Percentiles rank a stretch among this genome's conserved stretches.
phyloP scores from a whole-genome alignment of 352 stramenopile genomes.

The Aphanomyces astaci region DNA sequence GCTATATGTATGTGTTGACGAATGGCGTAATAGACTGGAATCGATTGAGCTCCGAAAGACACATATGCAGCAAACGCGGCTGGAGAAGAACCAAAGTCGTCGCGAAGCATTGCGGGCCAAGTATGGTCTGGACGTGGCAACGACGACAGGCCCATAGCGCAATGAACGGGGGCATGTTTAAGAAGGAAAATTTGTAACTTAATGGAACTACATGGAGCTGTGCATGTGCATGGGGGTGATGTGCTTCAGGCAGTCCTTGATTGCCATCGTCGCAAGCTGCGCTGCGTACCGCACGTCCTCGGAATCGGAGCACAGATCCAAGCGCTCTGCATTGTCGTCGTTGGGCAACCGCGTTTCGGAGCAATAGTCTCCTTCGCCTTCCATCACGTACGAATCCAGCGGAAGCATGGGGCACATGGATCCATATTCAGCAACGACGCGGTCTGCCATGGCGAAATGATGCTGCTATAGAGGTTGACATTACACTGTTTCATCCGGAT shows the following conservation, averaged over 20 bases:
- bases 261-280: neutral
- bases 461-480: neutral
- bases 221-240: neutral
- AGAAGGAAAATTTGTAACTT: neutral
- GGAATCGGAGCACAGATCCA: conserved; percentile 19
- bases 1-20: neutral
- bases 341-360: neutral
- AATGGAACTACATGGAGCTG: conserved; percentile 15
- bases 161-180: neutral
- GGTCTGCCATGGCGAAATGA: neutral
- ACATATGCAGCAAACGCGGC: conserved; percentile 18
- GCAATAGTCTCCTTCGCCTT: conserved; percentile 5
- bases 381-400: neutral
- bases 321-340: conserved; percentile 9
- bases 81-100: conserved; percentile 16
- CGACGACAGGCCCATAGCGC: neutral
- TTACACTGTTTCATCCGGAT: neutral
- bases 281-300: conserved; percentile 1
- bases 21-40: conserved; percentile 1
- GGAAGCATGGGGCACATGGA: neutral
- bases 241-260: neutral
- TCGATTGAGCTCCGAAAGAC: conserved; percentile 8
- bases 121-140: conserved; percentile 6
- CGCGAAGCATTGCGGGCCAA: conserved; percentile 15
- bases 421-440: neutral